phyloP scores from a whole-genome alignment of 2,329 filamentous ascomycete species.

The Passalora sequoiae region DNA sequence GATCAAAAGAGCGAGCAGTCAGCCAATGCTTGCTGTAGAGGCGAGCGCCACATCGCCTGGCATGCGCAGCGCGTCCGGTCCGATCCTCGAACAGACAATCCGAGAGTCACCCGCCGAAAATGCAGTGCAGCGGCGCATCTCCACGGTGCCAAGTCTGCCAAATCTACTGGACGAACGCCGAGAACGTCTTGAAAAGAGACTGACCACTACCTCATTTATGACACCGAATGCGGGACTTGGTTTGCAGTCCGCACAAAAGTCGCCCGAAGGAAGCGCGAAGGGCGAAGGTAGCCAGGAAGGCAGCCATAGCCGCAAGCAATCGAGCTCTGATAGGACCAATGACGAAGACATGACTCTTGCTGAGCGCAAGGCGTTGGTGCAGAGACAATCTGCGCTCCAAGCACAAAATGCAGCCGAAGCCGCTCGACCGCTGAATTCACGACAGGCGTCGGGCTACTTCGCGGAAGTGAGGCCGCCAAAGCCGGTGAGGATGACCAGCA shows the following conservation, averaged over 20 bases:
- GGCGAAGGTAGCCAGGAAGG: constrained; percentile 5
- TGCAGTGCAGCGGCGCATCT: not conserved
- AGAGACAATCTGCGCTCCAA: constrained; percentile 20
- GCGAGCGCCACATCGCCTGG: not conserved
- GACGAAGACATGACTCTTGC: constrained; percentile 69
- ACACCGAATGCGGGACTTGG: constrained; percentile 29
- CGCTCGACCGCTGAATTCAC: constrained; percentile 6
- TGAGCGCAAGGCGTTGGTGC: constrained; percentile 48
- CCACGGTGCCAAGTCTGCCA: not conserved
- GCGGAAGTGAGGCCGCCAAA: constrained; percentile 4
- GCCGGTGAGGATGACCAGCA: constrained; percentile 10
- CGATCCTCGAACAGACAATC: constrained; percentile 8
- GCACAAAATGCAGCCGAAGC: constrained; percentile 8
- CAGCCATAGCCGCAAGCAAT: constrained; percentile 13
- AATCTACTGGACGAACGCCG: constrained; percentile 55
- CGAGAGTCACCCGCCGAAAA: constrained; percentile 2
- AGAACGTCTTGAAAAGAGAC: constrained; percentile 43
- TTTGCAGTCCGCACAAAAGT: constrained; percentile 15
- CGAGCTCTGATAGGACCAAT: constrained; percentile 6
- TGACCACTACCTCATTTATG: constrained; percentile 38
- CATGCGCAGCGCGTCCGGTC: constrained; percentile 2
- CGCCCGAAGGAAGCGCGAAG: not conserved
- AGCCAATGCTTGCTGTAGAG: constrained; percentile 9
- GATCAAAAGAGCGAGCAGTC: constrained; percentile 19
- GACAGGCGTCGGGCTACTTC: constrained; percentile 6